Conservation (phyloP, 2,329 filamentous ascomycete genomes). For the Fusarium chlamydosporum region DNA sequence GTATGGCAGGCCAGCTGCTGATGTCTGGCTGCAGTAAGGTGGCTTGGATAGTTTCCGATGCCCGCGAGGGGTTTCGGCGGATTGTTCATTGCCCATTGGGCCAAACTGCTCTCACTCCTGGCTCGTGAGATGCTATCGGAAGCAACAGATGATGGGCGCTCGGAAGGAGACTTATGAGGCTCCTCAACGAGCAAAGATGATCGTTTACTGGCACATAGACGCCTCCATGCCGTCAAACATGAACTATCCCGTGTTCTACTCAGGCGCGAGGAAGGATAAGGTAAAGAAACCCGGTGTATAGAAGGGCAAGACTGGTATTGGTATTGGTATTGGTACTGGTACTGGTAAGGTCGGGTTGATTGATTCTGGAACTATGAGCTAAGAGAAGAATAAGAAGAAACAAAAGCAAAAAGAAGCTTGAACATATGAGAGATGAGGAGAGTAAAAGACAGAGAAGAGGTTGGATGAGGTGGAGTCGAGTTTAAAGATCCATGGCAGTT, state of each 20-base stretch:
- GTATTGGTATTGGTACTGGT: constrained; percentile 1
- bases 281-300: background rate
- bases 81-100: constrained; percentile 67
- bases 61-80: constrained; percentile 59
- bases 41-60: constrained; percentile 68
- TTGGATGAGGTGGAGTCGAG: constrained; percentile 50
- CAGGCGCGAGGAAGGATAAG: constrained; percentile 23
- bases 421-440: constrained; percentile 37
- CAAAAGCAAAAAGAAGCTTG: constrained; percentile 21
- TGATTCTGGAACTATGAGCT: constrained; percentile 19
- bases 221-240: constrained; percentile 47
- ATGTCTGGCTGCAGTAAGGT: constrained; percentile 58
- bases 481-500: constrained; percentile 50
- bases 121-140: constrained; percentile 32
- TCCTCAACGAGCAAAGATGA: constrained; percentile 45
- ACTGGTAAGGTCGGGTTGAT: constrained; percentile 8
- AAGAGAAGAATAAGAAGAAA: constrained; percentile 2
- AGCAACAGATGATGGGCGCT: constrained; percentile 30
- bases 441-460: constrained; percentile 37
- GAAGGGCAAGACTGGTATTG: constrained; percentile 1
- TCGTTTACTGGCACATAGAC: constrained; percentile 45
- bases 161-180: constrained; percentile 36
- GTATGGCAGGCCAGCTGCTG: constrained; percentile 60
- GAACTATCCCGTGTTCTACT: constrained; percentile 28
- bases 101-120: constrained; percentile 30